phyloP scores from a whole-genome alignment of 352 stramenopile species.

The Pythium aquatile region DNA sequence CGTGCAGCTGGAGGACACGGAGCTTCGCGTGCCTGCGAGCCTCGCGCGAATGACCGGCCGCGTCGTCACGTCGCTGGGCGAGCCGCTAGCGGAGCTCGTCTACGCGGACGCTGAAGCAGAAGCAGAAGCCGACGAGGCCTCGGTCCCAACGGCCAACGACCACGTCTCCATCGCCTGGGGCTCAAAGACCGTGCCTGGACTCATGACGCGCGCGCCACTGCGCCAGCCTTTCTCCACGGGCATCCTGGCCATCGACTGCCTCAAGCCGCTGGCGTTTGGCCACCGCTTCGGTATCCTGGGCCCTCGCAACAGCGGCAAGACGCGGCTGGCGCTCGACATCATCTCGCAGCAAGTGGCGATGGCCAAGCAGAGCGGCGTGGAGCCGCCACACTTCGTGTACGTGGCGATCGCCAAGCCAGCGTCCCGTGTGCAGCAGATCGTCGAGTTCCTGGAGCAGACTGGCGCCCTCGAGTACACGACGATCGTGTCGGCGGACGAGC shows the following conservation, averaged over 20 bases:
- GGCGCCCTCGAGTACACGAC: conserved; percentile 54
- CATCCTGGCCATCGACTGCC: conserved; percentile 70
- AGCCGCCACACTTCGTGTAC: conserved; percentile 73
- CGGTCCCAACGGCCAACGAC: conserved; percentile 23
- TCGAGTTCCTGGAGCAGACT: conserved; percentile 46
- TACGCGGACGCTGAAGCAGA: conserved; percentile 1
- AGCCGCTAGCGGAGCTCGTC: conserved; percentile 30
- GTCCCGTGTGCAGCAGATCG: conserved; percentile 61
- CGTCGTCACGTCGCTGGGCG: conserved; percentile 53
- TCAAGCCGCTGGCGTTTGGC: conserved; percentile 70
- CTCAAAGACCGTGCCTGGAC: conserved; percentile 54
- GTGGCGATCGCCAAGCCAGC: conserved; percentile 66
- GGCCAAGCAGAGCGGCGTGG: conserved; percentile 23
- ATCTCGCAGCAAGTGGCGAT: conserved; percentile 54
- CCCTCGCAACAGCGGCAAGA: conserved; percentile 72
- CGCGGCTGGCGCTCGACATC: conserved; percentile 60
- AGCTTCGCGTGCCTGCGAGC: conserved; percentile 53
- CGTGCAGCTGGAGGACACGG: conserved; percentile 47
- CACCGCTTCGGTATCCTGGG: conserved; percentile 70
- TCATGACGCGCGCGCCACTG: conserved; percentile 59
- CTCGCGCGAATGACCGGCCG: conserved; percentile 41
- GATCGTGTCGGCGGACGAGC: conserved; percentile 62
- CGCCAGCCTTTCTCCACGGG: conserved; percentile 58
- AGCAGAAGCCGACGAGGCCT: background rate
- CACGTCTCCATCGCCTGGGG: conserved; percentile 52